Evolutionary conservation across 1,284 basidiomycete species (phyloP).

Genomic region (Cutaneotrichosporon sp.): DNA sequence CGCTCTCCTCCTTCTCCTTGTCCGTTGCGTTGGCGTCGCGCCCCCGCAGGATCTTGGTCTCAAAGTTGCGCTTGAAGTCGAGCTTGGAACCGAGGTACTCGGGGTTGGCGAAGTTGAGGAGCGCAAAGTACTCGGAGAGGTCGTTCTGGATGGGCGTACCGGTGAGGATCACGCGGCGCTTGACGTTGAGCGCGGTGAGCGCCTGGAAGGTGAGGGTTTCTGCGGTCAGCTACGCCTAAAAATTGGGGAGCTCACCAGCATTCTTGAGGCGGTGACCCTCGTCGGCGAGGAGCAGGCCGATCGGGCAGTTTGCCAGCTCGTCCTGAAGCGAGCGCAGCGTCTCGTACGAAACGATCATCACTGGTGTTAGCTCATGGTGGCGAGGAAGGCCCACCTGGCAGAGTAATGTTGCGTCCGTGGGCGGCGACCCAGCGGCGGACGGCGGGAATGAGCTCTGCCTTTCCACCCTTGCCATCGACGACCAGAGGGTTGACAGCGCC

Average conservation of each 20-base stretch:
- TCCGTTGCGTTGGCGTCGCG: constrained; percentile 89
- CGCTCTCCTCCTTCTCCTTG: constrained; percentile 75
- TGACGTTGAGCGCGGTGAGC: constrained; percentile 80
- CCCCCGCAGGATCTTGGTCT: constrained; percentile 89
- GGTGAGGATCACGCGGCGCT: constrained; percentile 92
- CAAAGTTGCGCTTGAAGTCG: constrained; percentile 96
- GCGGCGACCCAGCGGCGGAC: constrained; percentile 86
- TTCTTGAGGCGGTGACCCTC: constrained; percentile 99
- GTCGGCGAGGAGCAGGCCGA: constrained; percentile 91
- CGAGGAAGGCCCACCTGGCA: constrained; percentile 66
- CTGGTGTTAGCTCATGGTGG: constrained; percentile 57
- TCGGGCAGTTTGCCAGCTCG: constrained; percentile 74
- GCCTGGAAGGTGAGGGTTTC: constrained; percentile 88
- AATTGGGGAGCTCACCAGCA: constrained; percentile 66
- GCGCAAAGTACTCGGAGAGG: constrained; percentile 93
- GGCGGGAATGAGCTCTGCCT: constrained; percentile 72
- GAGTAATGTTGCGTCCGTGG: constrained; percentile 78
- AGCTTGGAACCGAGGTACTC: constrained; percentile 88
- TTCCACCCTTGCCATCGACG: constrained; percentile 86
- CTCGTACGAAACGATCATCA: constrained; percentile 99
- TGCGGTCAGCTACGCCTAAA: constrained; percentile 41
- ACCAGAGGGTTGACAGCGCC: constrained; percentile 78
- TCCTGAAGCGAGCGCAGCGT: constrained; percentile 80
- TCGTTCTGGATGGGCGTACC: constrained; percentile 98
- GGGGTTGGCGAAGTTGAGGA: constrained; percentile 96